Base-by-base conservation (phyloP, 2,329 filamentous ascomycete species). In the Fonsecaea erecta region DNA sequence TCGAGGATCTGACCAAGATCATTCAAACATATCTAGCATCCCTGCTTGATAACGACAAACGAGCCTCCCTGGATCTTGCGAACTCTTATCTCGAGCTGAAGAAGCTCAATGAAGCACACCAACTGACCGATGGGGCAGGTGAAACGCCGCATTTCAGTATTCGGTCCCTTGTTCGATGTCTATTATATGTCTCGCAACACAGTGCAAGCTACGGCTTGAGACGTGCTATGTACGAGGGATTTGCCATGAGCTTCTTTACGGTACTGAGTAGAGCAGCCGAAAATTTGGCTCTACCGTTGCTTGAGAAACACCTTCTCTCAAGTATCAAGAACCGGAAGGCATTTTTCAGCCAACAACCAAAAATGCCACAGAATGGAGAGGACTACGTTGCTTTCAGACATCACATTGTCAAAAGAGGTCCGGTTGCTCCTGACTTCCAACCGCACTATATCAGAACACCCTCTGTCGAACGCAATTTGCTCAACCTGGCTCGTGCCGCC, bases 91-190 rank as follows among this genome's bases (percentile, higher is more conserved):
- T 97, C 64, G 90, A 92, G 70, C 94, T 94, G 7, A 96, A 97
- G 76, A 84, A 84, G 46, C 83, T 96, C 52, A 90, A 91, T 0
- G 88, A 91, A 63, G 87, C 92, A 59, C 97, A 96, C 75, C 86
- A 88, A 64, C 81, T 99, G 14, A 95, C 97, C 0, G 96, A 99
- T 77, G 94, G 96, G 51, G 94, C 94, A 30, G 94, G 96, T 67
- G 93, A 99, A 75, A 92, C 95, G 55, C 94, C 95, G 11, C 95
- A 99, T 77, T 99, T 97, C 82, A 98, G 94, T 81, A 86, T 99
- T 64, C 88, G 95, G 75, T 99, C 95, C 0, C 80, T 99, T 53
- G 97, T 96, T 21, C 87, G 96, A 62, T 92, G 95, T 1, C 79
- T 99, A 59, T 90, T 89, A 40, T 99, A 97, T 75, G 93, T 94